Base-by-base conservation (phyloP, 768 basidiomycete species). In the Neoboletus magnificus region DNA sequence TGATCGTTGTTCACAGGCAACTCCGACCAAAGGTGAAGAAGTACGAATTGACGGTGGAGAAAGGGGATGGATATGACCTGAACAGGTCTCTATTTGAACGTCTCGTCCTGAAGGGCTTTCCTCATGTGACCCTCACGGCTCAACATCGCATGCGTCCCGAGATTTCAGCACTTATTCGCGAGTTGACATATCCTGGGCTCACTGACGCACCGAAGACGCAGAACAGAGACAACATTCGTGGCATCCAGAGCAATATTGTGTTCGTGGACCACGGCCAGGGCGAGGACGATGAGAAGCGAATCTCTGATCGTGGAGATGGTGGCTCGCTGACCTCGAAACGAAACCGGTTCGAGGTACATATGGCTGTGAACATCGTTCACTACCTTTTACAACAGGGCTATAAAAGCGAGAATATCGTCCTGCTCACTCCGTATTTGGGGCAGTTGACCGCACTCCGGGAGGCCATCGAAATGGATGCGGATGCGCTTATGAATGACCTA, bases 131-230 rank as follows among this genome's bases (percentile, higher is more conserved):
- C 0, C 78, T 89, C 18, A 65, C 60, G 0, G 63, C 77, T 42
- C 87, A 89, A 56, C 87, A 88, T 62, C 81, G 87, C 13, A 89
- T 89, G 87, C 77, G 87, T 9, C 87, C 87, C 1, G 85, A 88
- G 58, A 88, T 89, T 13, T 85, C 87, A 7, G 61, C 76, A 0
- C 71, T 87, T 23, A 77, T 89, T 33, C 79, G 87, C 15, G 62
- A 72, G 9, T 73, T 89, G 16, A 88, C 86, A 0, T 89, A 89
- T 59, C 84, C 84, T 0, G 82, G 82, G 16, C 79, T 89, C 12
- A 61, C 71, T 1, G 87, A 89, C 55, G 83, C 82, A 0, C 66
- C 75, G 0, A 66, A 56, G 18, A 88, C 87, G 0, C 48, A 68
- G 27, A 74, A 73, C 43, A 79, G 86, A 1, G 78, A 78, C 0